Percentiles rank a stretch among this genome's conserved stretches.
Evolutionary conservation across 225 moss, liverwort and hornwort species (phyloP).

Genomic region (Takakia lepidozioides): DNA sequence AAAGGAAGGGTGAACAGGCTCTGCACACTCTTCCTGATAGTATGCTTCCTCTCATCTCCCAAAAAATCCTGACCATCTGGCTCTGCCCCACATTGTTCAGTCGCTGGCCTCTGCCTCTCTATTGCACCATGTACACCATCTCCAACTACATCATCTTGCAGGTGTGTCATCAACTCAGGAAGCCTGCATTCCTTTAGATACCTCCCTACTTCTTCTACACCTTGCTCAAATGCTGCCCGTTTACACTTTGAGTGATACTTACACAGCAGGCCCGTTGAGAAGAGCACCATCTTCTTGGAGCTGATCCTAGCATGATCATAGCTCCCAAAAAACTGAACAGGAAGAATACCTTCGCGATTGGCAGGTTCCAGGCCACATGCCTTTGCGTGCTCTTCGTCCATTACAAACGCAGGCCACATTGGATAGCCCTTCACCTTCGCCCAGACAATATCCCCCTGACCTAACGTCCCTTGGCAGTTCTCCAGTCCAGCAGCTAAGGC

Average conservation of each 20-base stretch:
- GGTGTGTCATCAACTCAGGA: constrained; percentile 79
- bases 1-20: constrained; percentile 51
- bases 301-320: constrained; percentile 82
- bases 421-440: constrained; percentile 99
- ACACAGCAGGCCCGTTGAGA: constrained; percentile 67
- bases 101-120: constrained; percentile 58
- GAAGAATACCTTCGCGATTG: constrained; percentile 60
- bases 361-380: constrained; percentile 75
- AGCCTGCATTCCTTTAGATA: constrained; percentile 88
- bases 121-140: constrained; percentile 43
- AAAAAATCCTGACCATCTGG: constrained; percentile 47
- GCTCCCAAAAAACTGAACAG: constrained; percentile 97
- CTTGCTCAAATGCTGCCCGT: constrained; percentile 81
- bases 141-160: constrained; percentile 63
- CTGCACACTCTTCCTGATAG: constrained; percentile 31
- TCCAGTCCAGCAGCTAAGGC: constrained; percentile 43
- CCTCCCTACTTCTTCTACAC: constrained; percentile 85
- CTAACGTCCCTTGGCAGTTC: constrained; percentile 50
- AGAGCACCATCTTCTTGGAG: constrained; percentile 56
- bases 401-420: constrained; percentile 94
- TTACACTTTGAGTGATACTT: constrained; percentile 91
- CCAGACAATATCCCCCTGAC: constrained; percentile 94
- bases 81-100: constrained; percentile 61
- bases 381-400: constrained; percentile 91
- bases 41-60: constrained; percentile 26